phyloP scores from a whole-genome alignment of 2,329 filamentous ascomycete genomes.

The Scytalidium sp. region DNA sequence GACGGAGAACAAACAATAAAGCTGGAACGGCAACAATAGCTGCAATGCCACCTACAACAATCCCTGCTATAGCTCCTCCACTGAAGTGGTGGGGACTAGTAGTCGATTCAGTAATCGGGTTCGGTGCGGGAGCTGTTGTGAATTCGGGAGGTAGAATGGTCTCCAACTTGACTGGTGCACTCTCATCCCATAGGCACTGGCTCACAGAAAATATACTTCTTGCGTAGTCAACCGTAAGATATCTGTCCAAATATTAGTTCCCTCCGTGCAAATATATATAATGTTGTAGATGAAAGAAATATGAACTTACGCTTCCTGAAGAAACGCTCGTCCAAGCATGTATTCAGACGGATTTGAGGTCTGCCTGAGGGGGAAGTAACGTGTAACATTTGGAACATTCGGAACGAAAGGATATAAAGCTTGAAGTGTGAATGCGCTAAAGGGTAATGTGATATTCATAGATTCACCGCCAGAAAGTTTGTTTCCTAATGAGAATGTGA shows the following conservation, averaged over 20 bases:
- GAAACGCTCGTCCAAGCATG: conserved; percentile 15
- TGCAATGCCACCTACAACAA: background rate
- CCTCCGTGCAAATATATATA: conserved; percentile 15
- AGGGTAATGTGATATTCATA: conserved; percentile 15
- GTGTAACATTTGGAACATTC: background rate
- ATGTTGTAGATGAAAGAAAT: conserved; percentile 25
- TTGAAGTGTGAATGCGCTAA: conserved; percentile 12
- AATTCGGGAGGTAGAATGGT: conserved; percentile 6
- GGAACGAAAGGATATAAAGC: conserved; percentile 4
- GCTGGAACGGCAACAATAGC: background rate
- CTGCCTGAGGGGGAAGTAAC: conserved; percentile 15
- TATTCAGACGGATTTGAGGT: conserved; percentile 14
- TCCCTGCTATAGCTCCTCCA: background rate
- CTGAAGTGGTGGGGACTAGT: background rate
- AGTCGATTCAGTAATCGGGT: background rate
- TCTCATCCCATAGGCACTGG: conserved; percentile 31
- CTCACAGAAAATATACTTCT: conserved; percentile 33
- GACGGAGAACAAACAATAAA: background rate
- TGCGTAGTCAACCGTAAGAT: conserved; percentile 35
- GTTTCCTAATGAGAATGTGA: conserved; percentile 25
- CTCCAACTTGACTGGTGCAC: conserved; percentile 13
- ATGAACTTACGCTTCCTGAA: conserved; percentile 16
- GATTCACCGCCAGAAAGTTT: conserved; percentile 7
- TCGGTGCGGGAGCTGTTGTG: background rate
- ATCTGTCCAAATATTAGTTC: conserved; percentile 21